A percentile compares a stretch with the other conserved stretches of the same genome.
These are phyloP conservation scores for Ceratobasidium sp. DNA, from an alignment of 1,284 basidiomycete species.

Conservation along the genomic window DNA sequence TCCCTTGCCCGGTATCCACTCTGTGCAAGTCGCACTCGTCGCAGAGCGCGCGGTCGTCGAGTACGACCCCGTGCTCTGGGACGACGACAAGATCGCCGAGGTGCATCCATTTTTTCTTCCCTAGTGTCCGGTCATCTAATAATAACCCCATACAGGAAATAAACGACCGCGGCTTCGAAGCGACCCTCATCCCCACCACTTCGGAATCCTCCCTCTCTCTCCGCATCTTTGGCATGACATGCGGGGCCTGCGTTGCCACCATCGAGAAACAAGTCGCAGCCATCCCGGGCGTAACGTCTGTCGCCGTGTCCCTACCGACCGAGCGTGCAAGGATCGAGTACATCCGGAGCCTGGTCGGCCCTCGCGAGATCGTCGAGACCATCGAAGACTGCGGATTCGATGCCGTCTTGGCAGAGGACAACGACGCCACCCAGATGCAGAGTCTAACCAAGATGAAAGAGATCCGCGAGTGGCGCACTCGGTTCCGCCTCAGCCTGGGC, in stretches of 20 bases:
- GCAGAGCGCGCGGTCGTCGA: constrained; percentile 92
- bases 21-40: constrained; percentile 89
- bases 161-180: constrained; percentile 91
- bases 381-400: constrained; percentile 92
- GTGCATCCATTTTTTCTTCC: constrained; percentile 55
- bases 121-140: neutral
- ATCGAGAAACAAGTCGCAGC: constrained; percentile 74
- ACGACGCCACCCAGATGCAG: constrained; percentile 85
- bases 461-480: constrained; percentile 85
- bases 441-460: constrained; percentile 93
- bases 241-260: constrained; percentile 78
- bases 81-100: constrained; percentile 75
- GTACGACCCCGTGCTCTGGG: constrained; percentile 85
- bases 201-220: constrained; percentile 72
- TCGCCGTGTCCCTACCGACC: constrained; percentile 74
- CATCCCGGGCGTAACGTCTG: constrained; percentile 76
- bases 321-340: constrained; percentile 79
- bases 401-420: constrained; percentile 80
- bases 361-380: constrained; percentile 84
- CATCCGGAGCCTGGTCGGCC: constrained; percentile 74
- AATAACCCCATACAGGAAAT: constrained; percentile 67
- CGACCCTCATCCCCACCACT: constrained; percentile 69
- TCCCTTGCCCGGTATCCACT: constrained; percentile 81
- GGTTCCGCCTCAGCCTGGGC: constrained; percentile 74
- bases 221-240: constrained; percentile 90